Base-by-base conservation (phyloP, 2,329 filamentous ascomycete species). In the Monosporascus sp. region DNA sequence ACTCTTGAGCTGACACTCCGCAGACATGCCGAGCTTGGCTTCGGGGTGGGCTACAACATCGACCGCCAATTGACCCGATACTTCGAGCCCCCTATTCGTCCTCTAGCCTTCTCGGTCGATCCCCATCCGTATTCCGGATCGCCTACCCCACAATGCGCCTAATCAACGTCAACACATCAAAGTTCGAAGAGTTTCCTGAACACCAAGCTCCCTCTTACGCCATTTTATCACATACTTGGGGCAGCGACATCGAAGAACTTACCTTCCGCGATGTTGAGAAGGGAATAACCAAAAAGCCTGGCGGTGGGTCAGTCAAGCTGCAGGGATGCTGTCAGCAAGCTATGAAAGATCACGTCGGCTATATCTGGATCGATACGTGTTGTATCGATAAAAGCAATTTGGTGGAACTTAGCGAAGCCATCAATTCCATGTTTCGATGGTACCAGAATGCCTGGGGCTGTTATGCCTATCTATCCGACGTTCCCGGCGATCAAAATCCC, bases 211-310 rank as follows among this genome's bases (percentile, higher is more conserved):
- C 48, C 6, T 36, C 36, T n/a, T 50, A 50, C 22, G 48, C 35
- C 35, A 50, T 50, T 22, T 20, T 50, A 35, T 50, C 36, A 11
- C 48, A 50, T 39, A 50, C 48, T 9, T 50, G 48, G 36, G 48
- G 17, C 35, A 20, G 48, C 9, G 27, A 41, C 18, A 7, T 31
- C 9, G 9, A 31, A 31, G 27, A 31, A 31, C 27, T 31, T 31
- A 31, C 27, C 3, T 31, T 31, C 27, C 27, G 27, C 27, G 27
- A 31, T 31, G 27, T 31, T 31, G 27, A 31, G 9, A 31, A 31
- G 27, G 27, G 27, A 31, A 31, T 11, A 31, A 31, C 27, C 27
- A 11, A 31, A 31, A 31, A 31, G 8, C 27, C 27, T 31, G 27
- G 27, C 9, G 27, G 9, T 31, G 9, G 27, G 27, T 31, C 27